These are phyloP conservation scores for Pholiota microspora DNA, from an alignment of 768 basidiomycete species.

Conservation along the genomic window DNA sequence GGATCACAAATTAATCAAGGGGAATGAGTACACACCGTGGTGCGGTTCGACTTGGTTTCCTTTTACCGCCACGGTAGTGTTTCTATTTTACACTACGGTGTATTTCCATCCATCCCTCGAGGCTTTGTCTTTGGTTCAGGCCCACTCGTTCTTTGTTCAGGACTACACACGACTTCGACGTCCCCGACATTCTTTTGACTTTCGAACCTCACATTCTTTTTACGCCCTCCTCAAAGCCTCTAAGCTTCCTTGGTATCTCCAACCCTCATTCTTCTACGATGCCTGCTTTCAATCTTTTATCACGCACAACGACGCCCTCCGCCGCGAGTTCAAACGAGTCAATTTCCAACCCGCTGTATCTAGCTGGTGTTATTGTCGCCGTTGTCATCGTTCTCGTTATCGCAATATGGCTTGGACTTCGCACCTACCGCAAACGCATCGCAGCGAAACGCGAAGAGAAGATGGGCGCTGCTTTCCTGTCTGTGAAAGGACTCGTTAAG, in stretches of 20 bases:
- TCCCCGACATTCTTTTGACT: constrained; percentile 6
- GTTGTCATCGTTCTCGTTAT: constrained; percentile 38
- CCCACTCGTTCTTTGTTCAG: neutral
- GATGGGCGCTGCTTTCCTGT: constrained; percentile 42
- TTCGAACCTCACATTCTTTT: constrained; percentile 1
- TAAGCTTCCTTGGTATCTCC: neutral
- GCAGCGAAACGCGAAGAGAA: constrained; percentile 32
- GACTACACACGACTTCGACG: neutral
- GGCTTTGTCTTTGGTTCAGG: neutral
- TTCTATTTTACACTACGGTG: constrained; percentile 5
- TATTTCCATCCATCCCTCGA: constrained; percentile 2
- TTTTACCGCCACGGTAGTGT: constrained; percentile 7
- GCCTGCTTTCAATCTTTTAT: constrained; percentile 18
- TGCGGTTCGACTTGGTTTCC: neutral
- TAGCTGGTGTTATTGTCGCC: constrained; percentile 51
- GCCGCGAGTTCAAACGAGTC: neutral
- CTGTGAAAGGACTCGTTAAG: constrained; percentile 45
- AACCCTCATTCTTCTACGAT: constrained; percentile 7
- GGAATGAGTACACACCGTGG: neutral
- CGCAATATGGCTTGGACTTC: constrained; percentile 40
- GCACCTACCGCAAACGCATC: constrained; percentile 39
- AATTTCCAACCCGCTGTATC: constrained; percentile 32
- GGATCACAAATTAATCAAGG: neutral
- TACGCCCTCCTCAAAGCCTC: neutral
- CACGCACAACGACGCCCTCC: constrained; percentile 12